These are phyloP conservation scores for Pulveroboletus sp. DNA, from an alignment of 768 basidiomycete species.

Conservation along the genomic window DNA sequence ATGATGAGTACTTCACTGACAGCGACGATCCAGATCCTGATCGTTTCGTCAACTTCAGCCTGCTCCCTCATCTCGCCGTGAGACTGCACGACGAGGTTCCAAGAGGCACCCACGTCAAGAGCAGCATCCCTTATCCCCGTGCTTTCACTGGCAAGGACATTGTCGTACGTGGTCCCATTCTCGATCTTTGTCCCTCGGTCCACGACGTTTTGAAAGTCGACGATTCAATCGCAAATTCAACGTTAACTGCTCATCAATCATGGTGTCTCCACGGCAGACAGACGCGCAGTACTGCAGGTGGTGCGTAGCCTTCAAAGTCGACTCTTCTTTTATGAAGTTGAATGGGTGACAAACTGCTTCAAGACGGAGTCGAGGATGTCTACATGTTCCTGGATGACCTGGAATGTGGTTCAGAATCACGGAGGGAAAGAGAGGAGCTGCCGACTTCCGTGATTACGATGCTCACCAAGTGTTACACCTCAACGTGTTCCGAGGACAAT, in stretches of 20 bases:
- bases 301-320: constrained; percentile 89
- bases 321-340: constrained; percentile 95
- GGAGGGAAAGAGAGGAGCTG: constrained; percentile 63
- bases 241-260: constrained; percentile 76
- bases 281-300: constrained; percentile 80
- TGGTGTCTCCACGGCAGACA: constrained; percentile 68
- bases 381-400: constrained; percentile 89
- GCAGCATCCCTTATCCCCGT: constrained; percentile 83
- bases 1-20: constrained; percentile 35
- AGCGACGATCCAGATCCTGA: constrained; percentile 63
- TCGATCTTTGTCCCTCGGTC: not conserved
- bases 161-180: constrained; percentile 57
- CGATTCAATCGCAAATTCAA: constrained; percentile 84
- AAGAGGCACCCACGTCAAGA: constrained; percentile 83
- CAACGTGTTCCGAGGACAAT: constrained; percentile 75
- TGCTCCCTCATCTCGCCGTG: constrained; percentile 86
- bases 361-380: constrained; percentile 89
- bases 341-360: constrained; percentile 80
- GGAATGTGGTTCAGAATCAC: constrained; percentile 57
- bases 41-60: constrained; percentile 82
- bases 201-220: constrained; percentile 50
- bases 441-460: constrained; percentile 89
- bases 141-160: constrained; percentile 95
- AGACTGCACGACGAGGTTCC: constrained; percentile 88
- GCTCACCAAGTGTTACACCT: constrained; percentile 86